These are phyloP conservation scores for Scheffersomyces quercinus DNA, from an alignment of 1,139 yeast species.

Conservation along the genomic window DNA sequence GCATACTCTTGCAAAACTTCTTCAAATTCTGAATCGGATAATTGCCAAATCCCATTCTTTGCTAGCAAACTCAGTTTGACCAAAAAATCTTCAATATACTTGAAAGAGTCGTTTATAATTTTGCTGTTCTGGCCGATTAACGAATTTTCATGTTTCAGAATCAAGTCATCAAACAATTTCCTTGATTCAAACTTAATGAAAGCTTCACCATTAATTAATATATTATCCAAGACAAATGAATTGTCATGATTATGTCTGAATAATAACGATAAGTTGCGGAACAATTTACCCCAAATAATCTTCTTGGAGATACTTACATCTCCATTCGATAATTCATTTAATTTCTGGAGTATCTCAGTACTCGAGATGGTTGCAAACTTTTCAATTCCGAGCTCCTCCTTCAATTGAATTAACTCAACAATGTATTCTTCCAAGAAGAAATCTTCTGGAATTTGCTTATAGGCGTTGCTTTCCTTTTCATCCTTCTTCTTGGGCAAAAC, in stretches of 20 bases:
- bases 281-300: slow-evolving; percentile 27
- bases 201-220: slow-evolving; percentile 29
- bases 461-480: slow-evolving; percentile 10
- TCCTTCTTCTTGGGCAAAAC: slow-evolving; percentile 6
- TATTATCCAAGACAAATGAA: slow-evolving; percentile 38
- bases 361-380: slow-evolving; percentile 4
- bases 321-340: slow-evolving; percentile 12
- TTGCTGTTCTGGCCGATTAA: slow-evolving; percentile 15
- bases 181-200: slow-evolving; percentile 28
- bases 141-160: slow-evolving; percentile 7
- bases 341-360: slow-evolving; percentile 13
- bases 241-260: slow-evolving; percentile 34
- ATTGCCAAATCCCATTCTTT: slow-evolving; percentile 15
- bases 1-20: slow-evolving; percentile 10
- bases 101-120: slow-evolving; percentile 14
- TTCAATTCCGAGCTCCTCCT: slow-evolving; percentile 24
- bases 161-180: slow-evolving; percentile 8
- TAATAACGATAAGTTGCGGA: slow-evolving; percentile 30
- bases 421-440: slow-evolving; percentile 36
- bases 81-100: slow-evolving; percentile 14
- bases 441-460: slow-evolving; percentile 40
- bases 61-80: slow-evolving; percentile 10
- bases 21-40: slow-evolving; percentile 15
- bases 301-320: slow-evolving; percentile 17
- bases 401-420: slow-evolving; percentile 32